phyloP scores from a whole-genome alignment of 1,139 yeast species.

The Yamadazyma diddensiae region DNA sequence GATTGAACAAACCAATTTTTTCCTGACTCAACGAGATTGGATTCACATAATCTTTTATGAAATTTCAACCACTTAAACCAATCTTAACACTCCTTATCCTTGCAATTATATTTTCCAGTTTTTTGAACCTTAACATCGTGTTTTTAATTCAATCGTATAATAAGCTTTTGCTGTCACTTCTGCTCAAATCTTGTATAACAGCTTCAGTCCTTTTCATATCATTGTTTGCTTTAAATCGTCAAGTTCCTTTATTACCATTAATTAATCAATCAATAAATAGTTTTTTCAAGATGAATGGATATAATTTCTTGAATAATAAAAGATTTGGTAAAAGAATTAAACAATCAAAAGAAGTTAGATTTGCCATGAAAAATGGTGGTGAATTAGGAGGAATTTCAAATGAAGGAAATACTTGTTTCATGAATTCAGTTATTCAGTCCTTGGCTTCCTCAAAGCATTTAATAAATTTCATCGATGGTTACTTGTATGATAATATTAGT shows the following conservation, averaged over 20 bases:
- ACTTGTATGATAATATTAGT: conserved; percentile 24
- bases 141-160: conserved; percentile 4
- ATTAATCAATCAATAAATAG: conserved; percentile 5
- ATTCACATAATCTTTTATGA: conserved; percentile 6
- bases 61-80: conserved; percentile 2
- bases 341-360: conserved; percentile 27
- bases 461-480: conserved; percentile 51
- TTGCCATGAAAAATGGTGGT: conserved; percentile 59
- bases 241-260: conserved; percentile 3
- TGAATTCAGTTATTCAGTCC: conserved; percentile 86
- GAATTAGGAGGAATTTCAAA: conserved; percentile 80
- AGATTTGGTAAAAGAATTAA: conserved; percentile 10
- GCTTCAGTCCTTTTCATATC: conserved; percentile 9
- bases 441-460: conserved; percentile 73
- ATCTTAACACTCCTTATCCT: conserved; percentile 5
- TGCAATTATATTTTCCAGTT: conserved; percentile 1
- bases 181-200: conserved; percentile 8
- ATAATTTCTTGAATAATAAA: conserved; percentile 10
- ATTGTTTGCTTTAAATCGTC: conserved; percentile 5
- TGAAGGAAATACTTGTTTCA: conserved; percentile 91
- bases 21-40: no score
- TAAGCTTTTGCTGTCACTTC: conserved; percentile 7
- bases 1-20: no score
- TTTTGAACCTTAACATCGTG: conserved; percentile 5
- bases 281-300: conserved; percentile 9